These are phyloP conservation scores for Sporothrix variecibatus DNA, from an alignment of 2,329 filamentous ascomycete genomes.

Conservation along the genomic window DNA sequence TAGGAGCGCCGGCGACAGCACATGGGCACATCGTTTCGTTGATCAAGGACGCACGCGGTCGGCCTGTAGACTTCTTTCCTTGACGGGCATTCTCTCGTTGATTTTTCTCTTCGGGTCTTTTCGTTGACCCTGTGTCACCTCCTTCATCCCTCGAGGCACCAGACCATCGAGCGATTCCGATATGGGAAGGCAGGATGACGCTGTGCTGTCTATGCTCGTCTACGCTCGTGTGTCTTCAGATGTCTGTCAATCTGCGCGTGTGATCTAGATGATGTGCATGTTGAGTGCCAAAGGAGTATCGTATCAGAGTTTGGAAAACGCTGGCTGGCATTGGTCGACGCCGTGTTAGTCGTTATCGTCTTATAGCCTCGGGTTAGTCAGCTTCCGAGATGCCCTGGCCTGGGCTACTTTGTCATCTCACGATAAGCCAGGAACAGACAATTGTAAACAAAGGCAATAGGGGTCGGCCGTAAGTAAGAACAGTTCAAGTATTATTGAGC, in stretches of 20 bases:
- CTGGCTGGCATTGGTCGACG: not conserved
- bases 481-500: not conserved
- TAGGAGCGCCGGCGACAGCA: slow-evolving; percentile 4
- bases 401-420: not conserved
- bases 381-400: not conserved
- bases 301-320: not conserved
- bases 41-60: not conserved
- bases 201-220: no score
- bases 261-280: not conserved
- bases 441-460: slow-evolving; percentile 14
- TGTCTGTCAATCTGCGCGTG: not conserved
- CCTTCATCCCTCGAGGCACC: not conserved
- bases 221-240: not conserved
- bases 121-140: not conserved
- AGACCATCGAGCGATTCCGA: not conserved
- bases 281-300: not conserved
- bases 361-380: not conserved
- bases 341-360: not conserved
- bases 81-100: not conserved
- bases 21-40: slow-evolving; percentile 15
- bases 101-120: not conserved
- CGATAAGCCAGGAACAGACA: not conserved
- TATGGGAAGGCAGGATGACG: no score
- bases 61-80: not conserved
- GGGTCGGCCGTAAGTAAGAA: not conserved